These are phyloP conservation scores for Zoysia pacifica DNA, from an alignment of 176 grass and related monocot species.

Conservation along the genomic window DNA sequence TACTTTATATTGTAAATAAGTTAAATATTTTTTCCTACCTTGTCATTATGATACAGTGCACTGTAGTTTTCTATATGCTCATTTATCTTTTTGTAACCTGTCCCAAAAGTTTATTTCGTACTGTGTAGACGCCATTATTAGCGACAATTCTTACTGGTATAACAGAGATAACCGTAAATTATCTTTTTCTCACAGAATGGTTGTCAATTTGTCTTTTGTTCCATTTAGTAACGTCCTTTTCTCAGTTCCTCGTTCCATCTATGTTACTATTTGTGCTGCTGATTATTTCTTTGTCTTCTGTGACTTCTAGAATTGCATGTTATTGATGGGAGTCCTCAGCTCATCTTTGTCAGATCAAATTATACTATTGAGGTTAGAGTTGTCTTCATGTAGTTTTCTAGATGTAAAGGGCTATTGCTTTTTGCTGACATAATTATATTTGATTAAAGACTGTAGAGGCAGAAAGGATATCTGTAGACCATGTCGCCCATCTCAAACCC, in stretches of 20 bases:
- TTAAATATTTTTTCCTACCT: background rate
- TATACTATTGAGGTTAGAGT: slow-evolving; percentile 92
- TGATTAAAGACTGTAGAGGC: slow-evolving; percentile 92
- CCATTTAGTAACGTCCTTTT: background rate
- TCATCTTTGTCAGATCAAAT: slow-evolving; percentile 97
- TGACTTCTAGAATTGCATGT: slow-evolving; percentile 85
- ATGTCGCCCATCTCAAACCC: slow-evolving; percentile 99
- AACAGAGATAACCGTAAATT: slow-evolving; percentile 12
- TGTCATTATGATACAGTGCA: background rate
- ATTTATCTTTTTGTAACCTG: background rate
- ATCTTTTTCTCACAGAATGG: background rate
- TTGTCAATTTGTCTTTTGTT: background rate
- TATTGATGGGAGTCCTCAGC: slow-evolving; percentile 93
- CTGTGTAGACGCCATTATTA: background rate
- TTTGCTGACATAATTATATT: slow-evolving; percentile 26
- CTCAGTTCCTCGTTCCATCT: background rate
- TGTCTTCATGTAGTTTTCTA: slow-evolving; percentile 33
- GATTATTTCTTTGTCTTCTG: slow-evolving; percentile 13
- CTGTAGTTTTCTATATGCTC: background rate
- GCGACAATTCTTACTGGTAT: background rate
- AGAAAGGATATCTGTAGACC: slow-evolving; percentile 97
- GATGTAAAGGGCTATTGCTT: slow-evolving; percentile 15
- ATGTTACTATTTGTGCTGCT: slow-evolving; percentile 2
- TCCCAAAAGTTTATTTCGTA: background rate
- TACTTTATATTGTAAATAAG: background rate